Evolutionary conservation across 2,329 filamentous ascomycete species (phyloP).

Genomic region (Monilinia aucupariae): DNA sequence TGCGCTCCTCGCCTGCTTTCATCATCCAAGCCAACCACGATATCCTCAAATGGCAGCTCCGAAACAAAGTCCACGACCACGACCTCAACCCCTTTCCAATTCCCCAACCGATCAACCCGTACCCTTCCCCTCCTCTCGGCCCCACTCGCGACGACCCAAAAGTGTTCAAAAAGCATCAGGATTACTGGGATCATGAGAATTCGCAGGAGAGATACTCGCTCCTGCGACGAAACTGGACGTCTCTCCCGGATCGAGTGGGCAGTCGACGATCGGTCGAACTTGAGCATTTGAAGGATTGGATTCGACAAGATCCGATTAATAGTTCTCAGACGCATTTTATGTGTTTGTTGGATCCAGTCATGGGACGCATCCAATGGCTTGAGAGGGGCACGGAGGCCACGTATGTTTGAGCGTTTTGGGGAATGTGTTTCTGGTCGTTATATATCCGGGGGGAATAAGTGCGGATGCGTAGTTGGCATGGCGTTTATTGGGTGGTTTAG

Average conservation of each 20-base stretch:
- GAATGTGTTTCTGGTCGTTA: neutral
- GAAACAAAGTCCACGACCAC: slow-evolving; percentile 13
- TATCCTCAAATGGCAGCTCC: neutral
- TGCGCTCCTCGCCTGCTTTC: slow-evolving; percentile 45
- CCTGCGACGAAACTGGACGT: slow-evolving; percentile 22
- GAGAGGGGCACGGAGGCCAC: slow-evolving; percentile 17
- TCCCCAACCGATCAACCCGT: neutral
- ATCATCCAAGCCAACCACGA: slow-evolving; percentile 55
- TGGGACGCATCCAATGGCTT: slow-evolving; percentile 45
- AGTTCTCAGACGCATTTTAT: slow-evolving; percentile 56
- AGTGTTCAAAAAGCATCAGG: slow-evolving; percentile 32
- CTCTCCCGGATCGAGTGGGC: slow-evolving; percentile 22
- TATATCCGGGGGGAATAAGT: neutral
- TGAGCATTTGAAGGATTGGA: slow-evolving; percentile 42
- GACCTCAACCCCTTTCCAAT: slow-evolving; percentile 8
- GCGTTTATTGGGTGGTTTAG: too few species aligned
- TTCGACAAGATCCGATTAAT: slow-evolving; percentile 46
- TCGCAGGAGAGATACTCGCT: slow-evolving; percentile 37
- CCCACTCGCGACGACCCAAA: slow-evolving; percentile 16
- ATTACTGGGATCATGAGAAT: slow-evolving; percentile 35
- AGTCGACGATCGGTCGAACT: slow-evolving; percentile 30
- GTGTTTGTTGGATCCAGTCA: slow-evolving; percentile 50
- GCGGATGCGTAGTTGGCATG: too few species aligned
- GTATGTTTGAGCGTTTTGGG: neutral
- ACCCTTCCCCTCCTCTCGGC: slow-evolving; percentile 1